Evolutionary conservation across 768 basidiomycete species (phyloP).

Genomic region (Suillus decipiens): DNA sequence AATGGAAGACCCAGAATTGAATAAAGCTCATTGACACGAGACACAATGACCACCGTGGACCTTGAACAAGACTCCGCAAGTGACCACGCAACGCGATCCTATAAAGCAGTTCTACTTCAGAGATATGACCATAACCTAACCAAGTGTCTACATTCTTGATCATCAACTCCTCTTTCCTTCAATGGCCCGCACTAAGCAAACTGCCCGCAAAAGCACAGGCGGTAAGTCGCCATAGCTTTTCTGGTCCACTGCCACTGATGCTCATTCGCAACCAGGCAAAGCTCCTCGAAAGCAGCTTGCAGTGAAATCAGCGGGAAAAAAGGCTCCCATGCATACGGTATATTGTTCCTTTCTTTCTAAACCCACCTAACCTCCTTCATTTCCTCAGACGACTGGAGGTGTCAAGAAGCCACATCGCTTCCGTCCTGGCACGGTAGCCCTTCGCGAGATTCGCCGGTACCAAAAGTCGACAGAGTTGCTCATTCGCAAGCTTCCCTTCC

Average conservation of each 20-base stretch:
- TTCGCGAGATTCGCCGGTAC: constrained; percentile 87
- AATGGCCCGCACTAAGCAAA: constrained; percentile 80
- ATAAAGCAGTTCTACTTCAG: neutral
- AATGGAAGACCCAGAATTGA: neutral
- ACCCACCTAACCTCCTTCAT: constrained; percentile 30
- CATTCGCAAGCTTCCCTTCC: constrained; percentile 88
- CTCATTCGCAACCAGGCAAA: constrained; percentile 40
- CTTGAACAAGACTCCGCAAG: neutral
- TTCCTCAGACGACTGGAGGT: constrained; percentile 66
- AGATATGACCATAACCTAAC: neutral
- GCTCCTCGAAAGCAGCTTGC: constrained; percentile 75
- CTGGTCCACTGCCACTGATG: neutral
- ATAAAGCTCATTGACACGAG: neutral
- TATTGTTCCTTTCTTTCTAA: constrained; percentile 1
- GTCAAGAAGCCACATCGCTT: constrained; percentile 94
- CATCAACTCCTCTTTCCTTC: constrained; percentile 2
- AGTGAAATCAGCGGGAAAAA: constrained; percentile 50
- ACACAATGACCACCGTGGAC: neutral
- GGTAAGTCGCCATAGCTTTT: constrained; percentile 38
- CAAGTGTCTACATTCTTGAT: neutral
- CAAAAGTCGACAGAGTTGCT: constrained; percentile 87
- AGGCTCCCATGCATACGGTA: constrained; percentile 46
- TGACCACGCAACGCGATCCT: neutral
- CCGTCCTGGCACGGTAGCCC: constrained; percentile 82
- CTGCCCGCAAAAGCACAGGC: constrained; percentile 76